Evolutionary conservation across 306 rosid genomes (phyloP), one percentile per base, ranked within the genome.

Genomic region (Neltuma alba): DNA sequence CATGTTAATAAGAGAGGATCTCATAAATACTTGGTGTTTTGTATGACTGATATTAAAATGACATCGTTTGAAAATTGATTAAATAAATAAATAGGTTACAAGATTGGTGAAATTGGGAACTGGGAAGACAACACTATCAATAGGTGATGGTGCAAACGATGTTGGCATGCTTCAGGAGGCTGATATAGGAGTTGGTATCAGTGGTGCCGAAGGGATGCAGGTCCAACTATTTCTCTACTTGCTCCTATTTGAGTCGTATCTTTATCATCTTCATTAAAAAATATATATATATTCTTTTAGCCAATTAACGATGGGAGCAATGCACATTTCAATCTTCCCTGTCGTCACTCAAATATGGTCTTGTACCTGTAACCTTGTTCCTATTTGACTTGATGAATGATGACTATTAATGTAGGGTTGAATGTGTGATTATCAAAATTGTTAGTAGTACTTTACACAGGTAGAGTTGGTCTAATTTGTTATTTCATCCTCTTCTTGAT

Each of bases 111-210:
- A 93, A 83, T 45, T 69, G 68, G 86, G 83, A 86, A 90, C 97
- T 3, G 91, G 97, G 52, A 89, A 89, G 83, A 89, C 89, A 79
- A 87, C 71, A n/a, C 83, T 93, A 18, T 76, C 98, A 30, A 72
- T 93, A n/a, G 98, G 98, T 50, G 98, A 93, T 54, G 98, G 98
- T 40, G 98, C 96, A n/a, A 92, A 93, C 65, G 98, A 93, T 48
- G 98, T 93, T 64, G 93, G 98, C 78, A 93, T 93, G 98, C 93
- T 93, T 87, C 98, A 92, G 70, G 96, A 93, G 76, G 97, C 97
- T 55, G 94, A 93, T 87, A 91, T 93, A 85, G 98, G 98, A 72
- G 95, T 93, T 80, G 98, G 98, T 68, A 90, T 94, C 50, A 94
- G 92, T 60, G 98, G 98, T 31, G 90, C 88, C 40, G 98, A 94